These are phyloP conservation scores for Thymus quinquecostatus DNA, from an alignment of 257 asterid genomes.

Conservation along the genomic window DNA sequence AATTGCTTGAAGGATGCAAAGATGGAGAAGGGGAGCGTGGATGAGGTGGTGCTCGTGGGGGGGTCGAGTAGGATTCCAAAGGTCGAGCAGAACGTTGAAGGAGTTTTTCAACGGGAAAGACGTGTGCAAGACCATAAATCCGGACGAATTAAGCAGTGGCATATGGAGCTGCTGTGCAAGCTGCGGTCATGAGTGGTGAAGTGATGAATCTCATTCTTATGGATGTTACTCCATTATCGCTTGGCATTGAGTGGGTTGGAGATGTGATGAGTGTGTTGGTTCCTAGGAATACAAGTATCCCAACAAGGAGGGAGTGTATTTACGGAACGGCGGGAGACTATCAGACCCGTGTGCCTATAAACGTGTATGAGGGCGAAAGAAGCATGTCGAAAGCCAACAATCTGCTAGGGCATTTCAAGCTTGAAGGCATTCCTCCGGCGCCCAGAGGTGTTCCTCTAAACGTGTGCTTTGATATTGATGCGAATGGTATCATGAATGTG, in stretches of 20 bases:
- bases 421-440: neutral
- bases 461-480: neutral
- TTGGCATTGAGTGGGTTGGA: neutral
- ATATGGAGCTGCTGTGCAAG: conserved; percentile 10
- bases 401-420: neutral
- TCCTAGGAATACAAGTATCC: conserved; percentile 1
- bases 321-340: neutral
- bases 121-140: no score
- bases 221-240: conserved; percentile 4
- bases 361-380: neutral
- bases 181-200: neutral
- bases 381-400: neutral
- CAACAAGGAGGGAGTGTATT: neutral
- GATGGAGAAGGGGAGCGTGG: no score
- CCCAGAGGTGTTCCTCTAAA: neutral
- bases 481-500: neutral
- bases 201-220: neutral
- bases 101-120: no score
- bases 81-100: no score
- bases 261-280: neutral
- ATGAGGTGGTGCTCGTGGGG: no score
- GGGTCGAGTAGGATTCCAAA: no score
- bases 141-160: conserved; percentile 16
- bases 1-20: no score
- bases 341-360: neutral